Base-by-base conservation (phyloP, 768 basidiomycete genomes). In the Russula earlei region DNA sequence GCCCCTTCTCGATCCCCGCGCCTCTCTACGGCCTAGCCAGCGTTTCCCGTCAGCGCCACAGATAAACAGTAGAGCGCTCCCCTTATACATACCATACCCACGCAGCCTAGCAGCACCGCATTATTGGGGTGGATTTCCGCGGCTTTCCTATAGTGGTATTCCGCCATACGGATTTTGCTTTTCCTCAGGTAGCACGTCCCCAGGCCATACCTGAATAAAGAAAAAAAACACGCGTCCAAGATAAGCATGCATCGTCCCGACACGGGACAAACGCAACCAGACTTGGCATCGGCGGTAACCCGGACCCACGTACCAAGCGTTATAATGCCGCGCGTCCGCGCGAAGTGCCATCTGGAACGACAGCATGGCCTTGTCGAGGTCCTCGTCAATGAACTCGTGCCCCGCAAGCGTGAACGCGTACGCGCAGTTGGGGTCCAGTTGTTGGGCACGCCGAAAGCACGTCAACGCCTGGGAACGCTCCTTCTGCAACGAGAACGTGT, bases 401-500 rank as follows among this genome's bases (percentile, higher is more conserved):
- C 96, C 96, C 66, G 91, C 92, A 57, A 99, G 75, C 22, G 93
- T 96, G 74, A 89, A 95, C 62, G 93, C 92, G 70, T 98, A 98
- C 64, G 93, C 92, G 70, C 89, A 94, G 19, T 81, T 77, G 17
- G 91, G 85, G 68, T 92, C 91, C 68, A 97, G 70, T 69, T 94
- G 86, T 20, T 83, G 81, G 41, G 96, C 96, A 48, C 96, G 84
- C 56, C 84, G 79, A 73, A 99, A 98, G 73, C 93, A 96, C 68
- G 88, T 84, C 71, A 98, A 73, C 17, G 96, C 94, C 66, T 96
- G 89, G 49, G 87, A 75, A 63, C 91, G 86, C 66, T 99, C 94
- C 72, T 92, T 93, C 71, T 95, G 87, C 64, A 96, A 71, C 14
- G 92, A 95, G 71, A 97, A 98, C 64, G 91, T 75, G 72, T 99